Evolutionary conservation across 1,139 yeast genomes (phyloP).

Genomic region (Scheffersomyces titani): DNA sequence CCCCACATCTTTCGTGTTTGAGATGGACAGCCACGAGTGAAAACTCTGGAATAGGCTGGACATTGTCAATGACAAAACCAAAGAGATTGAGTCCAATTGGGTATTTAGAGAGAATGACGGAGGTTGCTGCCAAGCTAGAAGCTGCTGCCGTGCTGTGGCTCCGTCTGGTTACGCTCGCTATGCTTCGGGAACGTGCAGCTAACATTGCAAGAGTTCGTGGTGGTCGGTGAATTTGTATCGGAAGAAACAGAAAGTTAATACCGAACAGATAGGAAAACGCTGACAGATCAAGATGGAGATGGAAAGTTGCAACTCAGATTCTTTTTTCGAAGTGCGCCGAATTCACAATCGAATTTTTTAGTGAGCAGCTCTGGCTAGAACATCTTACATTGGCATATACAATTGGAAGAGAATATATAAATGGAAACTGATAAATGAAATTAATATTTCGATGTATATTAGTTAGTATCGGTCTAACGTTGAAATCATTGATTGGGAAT

Average conservation of each 20-base stretch:
- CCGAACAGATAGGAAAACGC: background rate
- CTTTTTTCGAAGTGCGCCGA: background rate
- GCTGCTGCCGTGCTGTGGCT: conserved; percentile 8
- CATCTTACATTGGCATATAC: background rate
- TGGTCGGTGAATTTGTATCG: background rate
- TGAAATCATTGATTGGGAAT: too few species aligned
- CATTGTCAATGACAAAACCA: conserved; percentile 66
- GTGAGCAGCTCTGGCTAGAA: background rate
- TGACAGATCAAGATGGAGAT: background rate
- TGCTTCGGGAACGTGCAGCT: background rate
- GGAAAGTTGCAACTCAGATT: background rate
- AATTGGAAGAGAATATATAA: too few species aligned
- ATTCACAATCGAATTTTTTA: too few species aligned
- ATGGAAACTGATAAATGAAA: too few species aligned
- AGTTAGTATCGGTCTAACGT: too few species aligned
- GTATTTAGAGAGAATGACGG: conserved; percentile 41
- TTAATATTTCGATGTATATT: too few species aligned
- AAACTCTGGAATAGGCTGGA: conserved; percentile 76
- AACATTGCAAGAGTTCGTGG: background rate
- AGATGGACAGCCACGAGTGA: conserved; percentile 77
- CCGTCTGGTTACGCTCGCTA: background rate
- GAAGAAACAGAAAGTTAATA: background rate
- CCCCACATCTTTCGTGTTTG: conserved; percentile 66
- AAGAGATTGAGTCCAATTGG: conserved; percentile 63
- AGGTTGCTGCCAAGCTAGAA: conserved; percentile 11